phyloP scores from a whole-genome alignment of 352 stramenopile genomes.

The Phytophthora citricola region DNA sequence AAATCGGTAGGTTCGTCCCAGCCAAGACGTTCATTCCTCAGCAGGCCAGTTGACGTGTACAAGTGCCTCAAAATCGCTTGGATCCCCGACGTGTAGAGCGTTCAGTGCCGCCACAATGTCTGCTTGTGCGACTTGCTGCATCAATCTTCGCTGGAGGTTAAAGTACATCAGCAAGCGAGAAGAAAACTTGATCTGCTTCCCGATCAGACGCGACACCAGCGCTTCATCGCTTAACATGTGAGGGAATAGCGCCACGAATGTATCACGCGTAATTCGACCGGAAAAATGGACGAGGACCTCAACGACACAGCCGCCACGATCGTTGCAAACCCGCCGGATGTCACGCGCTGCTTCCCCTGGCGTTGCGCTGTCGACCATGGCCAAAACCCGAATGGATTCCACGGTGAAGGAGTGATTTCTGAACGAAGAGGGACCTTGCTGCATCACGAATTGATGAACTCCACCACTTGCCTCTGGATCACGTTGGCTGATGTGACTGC shows the following conservation, averaged over 20 bases:
- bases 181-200: slow-evolving; percentile 15
- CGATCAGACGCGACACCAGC: slow-evolving; percentile 8
- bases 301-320: slow-evolving; percentile 21
- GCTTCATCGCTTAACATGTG: slow-evolving; percentile 15
- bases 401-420: slow-evolving; percentile 18
- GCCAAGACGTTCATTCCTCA: not conserved
- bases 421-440: slow-evolving; percentile 40
- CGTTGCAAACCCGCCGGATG: slow-evolving; percentile 13
- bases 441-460: slow-evolving; percentile 37
- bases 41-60: not conserved
- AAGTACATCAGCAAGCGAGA: slow-evolving; percentile 30
- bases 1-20: not conserved
- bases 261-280: slow-evolving; percentile 10
- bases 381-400: slow-evolving; percentile 30
- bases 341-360: slow-evolving; percentile 8
- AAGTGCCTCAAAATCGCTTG: slow-evolving; percentile 6
- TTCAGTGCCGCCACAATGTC: slow-evolving; percentile 19
- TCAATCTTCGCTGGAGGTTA: slow-evolving; percentile 14
- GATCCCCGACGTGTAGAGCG: not conserved
- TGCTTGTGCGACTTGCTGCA: slow-evolving; percentile 19
- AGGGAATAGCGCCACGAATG: slow-evolving; percentile 15
- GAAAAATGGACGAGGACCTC: slow-evolving; percentile 13
- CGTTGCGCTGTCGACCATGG: not conserved
- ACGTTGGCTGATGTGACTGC: slow-evolving; percentile 10
- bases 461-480: slow-evolving; percentile 16